A percentile compares a stretch with the other conserved stretches of the same genome.
Evolutionary conservation across 495 filamentous ascomycete genomes (phyloP).

Genomic region (Lophiostoma macrostomum): DNA sequence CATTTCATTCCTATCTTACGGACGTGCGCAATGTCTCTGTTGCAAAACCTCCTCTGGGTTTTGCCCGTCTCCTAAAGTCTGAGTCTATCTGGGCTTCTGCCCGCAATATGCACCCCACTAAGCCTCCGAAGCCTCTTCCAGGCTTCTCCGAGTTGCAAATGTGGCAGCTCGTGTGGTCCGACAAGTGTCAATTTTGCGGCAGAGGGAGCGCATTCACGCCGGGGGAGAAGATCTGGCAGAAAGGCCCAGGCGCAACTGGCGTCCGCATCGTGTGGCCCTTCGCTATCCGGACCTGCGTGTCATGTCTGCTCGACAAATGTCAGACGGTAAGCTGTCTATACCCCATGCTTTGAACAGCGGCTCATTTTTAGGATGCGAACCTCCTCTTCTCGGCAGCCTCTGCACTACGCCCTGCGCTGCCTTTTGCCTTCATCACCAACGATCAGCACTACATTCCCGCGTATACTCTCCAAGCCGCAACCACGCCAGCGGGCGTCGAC

Average conservation of each 20-base stretch:
- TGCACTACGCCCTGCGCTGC: slow-evolving; percentile 57
- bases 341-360: neutral
- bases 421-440: slow-evolving; percentile 60
- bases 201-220: slow-evolving; percentile 30
- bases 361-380: slow-evolving; percentile 56
- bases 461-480: slow-evolving; percentile 49
- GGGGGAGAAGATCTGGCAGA: slow-evolving; percentile 45
- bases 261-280: slow-evolving; percentile 64
- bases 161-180: slow-evolving; percentile 57
- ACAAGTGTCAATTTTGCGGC: slow-evolving; percentile 55
- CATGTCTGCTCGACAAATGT: slow-evolving; percentile 56
- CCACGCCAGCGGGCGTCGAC: slow-evolving; percentile 47
- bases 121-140: slow-evolving; percentile 56
- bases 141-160: slow-evolving; percentile 58
- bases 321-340: slow-evolving; percentile 54
- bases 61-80: slow-evolving; percentile 41
- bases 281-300: slow-evolving; percentile 57
- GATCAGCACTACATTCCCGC: slow-evolving; percentile 54
- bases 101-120: slow-evolving; percentile 52
- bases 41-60: slow-evolving; percentile 34
- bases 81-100: slow-evolving; percentile 61
- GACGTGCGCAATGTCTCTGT: slow-evolving; percentile 29
- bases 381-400: slow-evolving; percentile 58
- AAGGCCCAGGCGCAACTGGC: slow-evolving; percentile 52
- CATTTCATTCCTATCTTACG: slow-evolving; percentile 47